A percentile compares a stretch with the other conserved stretches of the same genome.
These are phyloP conservation scores for Aureobasidium sp. DNA, from an alignment of 2,329 filamentous ascomycete genomes.

Conservation along the genomic window DNA sequence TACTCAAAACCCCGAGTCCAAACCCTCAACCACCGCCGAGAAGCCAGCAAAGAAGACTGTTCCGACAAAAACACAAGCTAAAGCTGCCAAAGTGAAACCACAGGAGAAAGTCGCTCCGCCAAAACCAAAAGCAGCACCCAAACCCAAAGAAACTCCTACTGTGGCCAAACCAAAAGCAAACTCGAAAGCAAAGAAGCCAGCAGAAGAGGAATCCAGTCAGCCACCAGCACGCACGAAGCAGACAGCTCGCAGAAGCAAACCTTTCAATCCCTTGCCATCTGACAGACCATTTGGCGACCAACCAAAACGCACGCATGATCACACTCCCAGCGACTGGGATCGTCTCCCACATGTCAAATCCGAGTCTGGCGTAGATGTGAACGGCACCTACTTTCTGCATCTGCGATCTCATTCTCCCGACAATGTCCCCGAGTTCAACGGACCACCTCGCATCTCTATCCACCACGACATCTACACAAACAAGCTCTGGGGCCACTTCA, in stretches of 20 bases:
- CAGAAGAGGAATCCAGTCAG: not conserved
- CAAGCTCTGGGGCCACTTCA: conserved; percentile 40
- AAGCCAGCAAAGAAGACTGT: not conserved
- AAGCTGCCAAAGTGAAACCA: not conserved
- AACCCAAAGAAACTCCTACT: conserved; percentile 14
- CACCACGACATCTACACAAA: conserved; percentile 22
- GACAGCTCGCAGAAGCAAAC: conserved; percentile 6
- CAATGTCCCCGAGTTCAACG: conserved; percentile 17
- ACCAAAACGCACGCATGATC: not conserved
- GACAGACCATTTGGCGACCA: not conserved
- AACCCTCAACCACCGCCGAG: not conserved
- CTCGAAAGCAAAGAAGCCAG: not conserved
- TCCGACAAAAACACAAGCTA: not conserved
- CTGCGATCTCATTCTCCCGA: conserved; percentile 15
- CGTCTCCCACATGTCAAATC: not conserved
- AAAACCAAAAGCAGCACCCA: not conserved
- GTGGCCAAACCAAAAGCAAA: not conserved
- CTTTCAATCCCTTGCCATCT: not conserved
- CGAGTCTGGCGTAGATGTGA: not conserved
- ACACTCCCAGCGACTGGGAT: not conserved
- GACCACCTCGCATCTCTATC: conserved; percentile 13
- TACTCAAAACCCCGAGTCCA: not conserved
- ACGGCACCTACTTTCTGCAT: conserved; percentile 11
- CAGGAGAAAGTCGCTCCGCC: not conserved
- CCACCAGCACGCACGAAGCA: not conserved